Percentiles rank a stretch among this genome's conserved stretches.
phyloP scores from a whole-genome alignment of 371 early-diverging fungal species.

The Mucor plumbeus region DNA sequence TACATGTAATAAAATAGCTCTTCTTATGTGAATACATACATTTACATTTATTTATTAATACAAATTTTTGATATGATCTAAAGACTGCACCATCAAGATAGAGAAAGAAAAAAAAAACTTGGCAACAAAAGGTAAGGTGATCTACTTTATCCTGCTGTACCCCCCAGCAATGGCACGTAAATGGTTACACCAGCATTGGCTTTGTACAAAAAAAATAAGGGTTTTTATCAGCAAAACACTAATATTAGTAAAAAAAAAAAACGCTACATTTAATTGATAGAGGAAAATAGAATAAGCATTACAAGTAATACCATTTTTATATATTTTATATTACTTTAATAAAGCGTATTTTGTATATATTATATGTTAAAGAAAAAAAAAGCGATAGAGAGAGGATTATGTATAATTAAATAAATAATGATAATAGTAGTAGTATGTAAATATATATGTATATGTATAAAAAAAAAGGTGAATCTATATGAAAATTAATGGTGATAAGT shows the following conservation, averaged over 20 bases:
- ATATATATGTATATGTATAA: slow-evolving; percentile 3
- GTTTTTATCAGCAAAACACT: not conserved
- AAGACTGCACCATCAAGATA: not conserved
- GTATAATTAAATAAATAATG: not conserved
- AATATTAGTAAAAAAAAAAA: not conserved
- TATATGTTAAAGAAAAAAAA: not conserved
- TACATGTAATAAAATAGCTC: not conserved
- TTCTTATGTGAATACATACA: too few relatives aligned
- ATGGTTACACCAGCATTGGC: not conserved
- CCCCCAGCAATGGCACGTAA: not conserved
- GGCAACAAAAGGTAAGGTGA: not conserved
- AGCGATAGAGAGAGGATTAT: not conserved
- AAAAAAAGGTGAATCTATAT: not conserved
- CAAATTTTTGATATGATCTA: not conserved
- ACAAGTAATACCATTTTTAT: not conserved
- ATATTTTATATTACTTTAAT: not conserved
- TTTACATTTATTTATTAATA: too few relatives aligned
- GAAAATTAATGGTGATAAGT: not conserved
- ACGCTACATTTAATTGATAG: not conserved
- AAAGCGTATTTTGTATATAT: not conserved
- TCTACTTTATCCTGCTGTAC: not conserved
- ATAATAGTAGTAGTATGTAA: not conserved
- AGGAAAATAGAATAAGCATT: not conserved
- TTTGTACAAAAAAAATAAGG: not conserved
- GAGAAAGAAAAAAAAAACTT: not conserved